Percentiles rank a stretch among this genome's conserved stretches.
These are phyloP conservation scores for Darksidea phi DNA, from an alignment of 495 filamentous ascomycete genomes.

Conservation along the genomic window DNA sequence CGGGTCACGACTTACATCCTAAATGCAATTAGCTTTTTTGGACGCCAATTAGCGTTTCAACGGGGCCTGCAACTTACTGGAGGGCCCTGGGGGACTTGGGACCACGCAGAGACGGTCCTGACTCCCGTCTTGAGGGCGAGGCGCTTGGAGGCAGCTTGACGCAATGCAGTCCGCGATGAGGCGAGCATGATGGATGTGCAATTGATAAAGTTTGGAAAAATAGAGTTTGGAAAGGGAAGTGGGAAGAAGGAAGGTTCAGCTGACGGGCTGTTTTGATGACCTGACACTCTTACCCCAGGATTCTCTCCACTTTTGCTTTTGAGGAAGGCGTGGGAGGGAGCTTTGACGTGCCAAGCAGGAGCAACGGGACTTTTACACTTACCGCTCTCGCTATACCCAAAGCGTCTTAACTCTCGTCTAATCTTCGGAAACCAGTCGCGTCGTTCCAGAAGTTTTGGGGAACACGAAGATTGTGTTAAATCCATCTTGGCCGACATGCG, in stretches of 20 bases:
- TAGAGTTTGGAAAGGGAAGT: neutral
- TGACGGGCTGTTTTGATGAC: neutral
- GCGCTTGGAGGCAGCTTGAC: constrained; percentile 48
- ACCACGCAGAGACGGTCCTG: constrained; percentile 79
- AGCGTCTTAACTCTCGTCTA: too few relatives aligned
- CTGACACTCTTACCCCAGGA: constrained; percentile 4
- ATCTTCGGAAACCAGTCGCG: too few relatives aligned
- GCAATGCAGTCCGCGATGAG: constrained; percentile 53
- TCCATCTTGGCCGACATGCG: constrained; percentile 16
- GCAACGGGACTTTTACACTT: too few relatives aligned
- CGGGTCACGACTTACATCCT: constrained; percentile 40
- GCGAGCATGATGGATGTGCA: constrained; percentile 29
- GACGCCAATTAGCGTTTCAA: constrained; percentile 12
- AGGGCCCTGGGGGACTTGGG: constrained; percentile 86
- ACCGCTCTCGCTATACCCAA: too few relatives aligned
- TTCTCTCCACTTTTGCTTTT: constrained; percentile 3
- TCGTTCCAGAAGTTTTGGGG: neutral
- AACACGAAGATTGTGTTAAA: neutral
- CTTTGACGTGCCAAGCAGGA: neutral
- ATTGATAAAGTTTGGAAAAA: neutral
- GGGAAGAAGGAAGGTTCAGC: neutral
- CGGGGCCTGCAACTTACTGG: constrained; percentile 63
- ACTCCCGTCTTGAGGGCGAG: constrained; percentile 54
- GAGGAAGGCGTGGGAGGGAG: constrained; percentile 9
- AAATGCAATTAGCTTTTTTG: constrained; percentile 30